Conservation (phyloP, 768 basidiomycete genomes). For the Lentinula boryana region DNA sequence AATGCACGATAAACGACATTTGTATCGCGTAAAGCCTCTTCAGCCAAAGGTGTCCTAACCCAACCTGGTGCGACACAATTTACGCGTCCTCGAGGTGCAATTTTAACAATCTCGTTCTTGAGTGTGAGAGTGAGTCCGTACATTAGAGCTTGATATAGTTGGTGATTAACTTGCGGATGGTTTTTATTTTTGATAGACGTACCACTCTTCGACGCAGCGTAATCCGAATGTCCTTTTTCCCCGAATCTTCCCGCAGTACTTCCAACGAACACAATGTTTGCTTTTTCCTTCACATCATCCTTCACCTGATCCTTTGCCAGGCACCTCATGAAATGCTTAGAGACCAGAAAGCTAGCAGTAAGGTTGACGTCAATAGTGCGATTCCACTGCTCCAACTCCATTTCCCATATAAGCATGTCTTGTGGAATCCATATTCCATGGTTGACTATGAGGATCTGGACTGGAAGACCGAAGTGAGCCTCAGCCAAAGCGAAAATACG, state of each 20-base stretch:
- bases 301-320: constrained; percentile 29
- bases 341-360: constrained; percentile 61
- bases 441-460: constrained; percentile 56
- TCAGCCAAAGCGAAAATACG: constrained; percentile 40
- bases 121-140: constrained; percentile 61
- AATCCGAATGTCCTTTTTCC: constrained; percentile 63
- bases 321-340: constrained; percentile 51
- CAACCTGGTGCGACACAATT: constrained; percentile 68
- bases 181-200: constrained; percentile 10
- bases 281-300: constrained; percentile 43
- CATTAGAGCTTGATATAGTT: constrained; percentile 37
- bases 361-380: constrained; percentile 56
- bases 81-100: constrained; percentile 66
- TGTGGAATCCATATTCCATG: constrained; percentile 48
- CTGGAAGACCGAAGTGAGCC: constrained; percentile 33
- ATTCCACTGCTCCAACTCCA: constrained; percentile 62
- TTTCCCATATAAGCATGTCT: constrained; percentile 45
- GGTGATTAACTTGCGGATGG: too few relatives aligned
- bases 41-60: constrained; percentile 61
- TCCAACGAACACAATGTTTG: constrained; percentile 60
- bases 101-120: constrained; percentile 78
- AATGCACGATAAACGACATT: constrained; percentile 48
- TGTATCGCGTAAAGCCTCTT: constrained; percentile 50
- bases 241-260: constrained; percentile 72
- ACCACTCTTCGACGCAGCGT: constrained; percentile 67